These are phyloP conservation scores for Trypanosoma lewisi DNA, from an alignment of 208 protist species.

Conservation along the genomic window DNA sequence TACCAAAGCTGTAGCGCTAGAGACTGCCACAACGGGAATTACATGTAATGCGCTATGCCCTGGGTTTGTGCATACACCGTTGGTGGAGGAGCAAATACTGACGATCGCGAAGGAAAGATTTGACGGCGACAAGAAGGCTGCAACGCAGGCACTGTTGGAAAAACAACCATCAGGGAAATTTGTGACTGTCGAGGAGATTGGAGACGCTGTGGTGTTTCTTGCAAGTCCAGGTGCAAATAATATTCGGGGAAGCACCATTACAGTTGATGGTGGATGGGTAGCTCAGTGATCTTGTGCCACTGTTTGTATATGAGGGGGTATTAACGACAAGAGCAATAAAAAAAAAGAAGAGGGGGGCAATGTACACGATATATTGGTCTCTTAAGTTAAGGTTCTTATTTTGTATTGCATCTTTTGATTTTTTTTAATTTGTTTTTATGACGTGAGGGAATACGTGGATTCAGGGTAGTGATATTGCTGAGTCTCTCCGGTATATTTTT, in stretches of 20 bases:
- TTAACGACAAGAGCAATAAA: too few species aligned
- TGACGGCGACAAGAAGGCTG: conserved; percentile 29
- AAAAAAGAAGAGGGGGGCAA: too few species aligned
- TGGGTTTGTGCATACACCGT: conserved; percentile 39
- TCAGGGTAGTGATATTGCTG: too few species aligned
- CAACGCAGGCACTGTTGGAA: conserved; percentile 21
- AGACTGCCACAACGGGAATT: conserved; percentile 31
- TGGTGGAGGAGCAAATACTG: conserved; percentile 45
- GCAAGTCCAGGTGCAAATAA: conserved; percentile 24
- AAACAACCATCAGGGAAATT: conserved; percentile 36
- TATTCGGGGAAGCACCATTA: conserved; percentile 31
- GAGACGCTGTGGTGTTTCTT: conserved; percentile 41
- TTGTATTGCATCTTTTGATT: too few species aligned
- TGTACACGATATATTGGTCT: too few species aligned
- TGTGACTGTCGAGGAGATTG: conserved; percentile 32
- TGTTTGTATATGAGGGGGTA: too few species aligned
- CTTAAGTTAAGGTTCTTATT: too few species aligned
- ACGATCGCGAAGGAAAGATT: conserved; percentile 17
- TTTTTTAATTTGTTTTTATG: too few species aligned
- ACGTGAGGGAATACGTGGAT: too few species aligned
- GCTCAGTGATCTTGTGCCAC: conserved; percentile 15
- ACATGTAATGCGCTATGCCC: conserved; percentile 51
- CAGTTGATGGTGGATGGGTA: conserved; percentile 34
- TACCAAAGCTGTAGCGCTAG: conserved; percentile 54
- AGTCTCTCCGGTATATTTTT: too few species aligned